Evolutionary conservation across 768 basidiomycete genomes (phyloP).

Genomic region (Lyophyllum decastes): DNA sequence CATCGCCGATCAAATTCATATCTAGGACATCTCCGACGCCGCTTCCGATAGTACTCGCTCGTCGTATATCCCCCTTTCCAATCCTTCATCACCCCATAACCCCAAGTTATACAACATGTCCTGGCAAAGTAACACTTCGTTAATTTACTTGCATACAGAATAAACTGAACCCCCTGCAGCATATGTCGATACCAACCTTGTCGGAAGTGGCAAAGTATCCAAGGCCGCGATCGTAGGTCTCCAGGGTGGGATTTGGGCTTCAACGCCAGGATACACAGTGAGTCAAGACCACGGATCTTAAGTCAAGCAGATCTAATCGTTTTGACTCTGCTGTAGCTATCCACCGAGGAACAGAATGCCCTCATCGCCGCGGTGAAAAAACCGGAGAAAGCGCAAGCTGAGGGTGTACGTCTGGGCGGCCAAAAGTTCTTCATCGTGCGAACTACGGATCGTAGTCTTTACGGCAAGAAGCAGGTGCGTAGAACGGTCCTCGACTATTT

Average conservation of each 20-base stretch:
- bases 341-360: slow-evolving; percentile 62
- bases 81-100: not conserved
- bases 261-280: slow-evolving; percentile 58
- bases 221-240: slow-evolving; percentile 79
- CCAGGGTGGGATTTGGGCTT: slow-evolving; percentile 79
- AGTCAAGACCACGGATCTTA: slow-evolving; percentile 22
- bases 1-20: slow-evolving; percentile 13
- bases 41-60: slow-evolving; percentile 5
- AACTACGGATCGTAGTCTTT: slow-evolving; percentile 53
- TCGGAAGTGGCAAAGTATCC: slow-evolving; percentile 71
- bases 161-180: slow-evolving; percentile 40
- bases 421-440: slow-evolving; percentile 75
- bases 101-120: slow-evolving; percentile 49
- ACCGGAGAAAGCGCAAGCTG: slow-evolving; percentile 41
- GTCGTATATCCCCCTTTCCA: slow-evolving; percentile 7
- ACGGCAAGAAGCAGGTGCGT: slow-evolving; percentile 81
- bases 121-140: slow-evolving; percentile 58
- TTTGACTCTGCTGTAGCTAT: slow-evolving; percentile 45
- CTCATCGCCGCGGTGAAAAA: slow-evolving; percentile 50
- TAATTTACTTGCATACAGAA: not conserved
- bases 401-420: slow-evolving; percentile 64
- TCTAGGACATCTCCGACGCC: slow-evolving; percentile 15
- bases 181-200: slow-evolving; percentile 80
- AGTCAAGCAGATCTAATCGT: not conserved
- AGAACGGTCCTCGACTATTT: not conserved